Evolutionary conservation across 2,329 filamentous ascomycete genomes (phyloP).

Genomic region (Ceratocystis diversiconidia): DNA sequence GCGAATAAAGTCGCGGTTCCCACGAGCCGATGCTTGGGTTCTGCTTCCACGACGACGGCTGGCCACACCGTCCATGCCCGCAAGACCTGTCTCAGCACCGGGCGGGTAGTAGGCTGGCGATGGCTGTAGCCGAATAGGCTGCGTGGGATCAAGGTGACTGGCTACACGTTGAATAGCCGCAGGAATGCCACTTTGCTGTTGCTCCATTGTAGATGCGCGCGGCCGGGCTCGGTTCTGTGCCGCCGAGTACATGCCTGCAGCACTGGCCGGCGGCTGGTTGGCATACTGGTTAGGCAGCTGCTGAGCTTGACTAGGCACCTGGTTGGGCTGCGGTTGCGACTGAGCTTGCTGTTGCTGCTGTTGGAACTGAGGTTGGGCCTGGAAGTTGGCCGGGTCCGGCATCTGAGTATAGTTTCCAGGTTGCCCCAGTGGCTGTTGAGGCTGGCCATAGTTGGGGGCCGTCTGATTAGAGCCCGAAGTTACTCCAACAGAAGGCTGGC

Average conservation of each 20-base stretch:
- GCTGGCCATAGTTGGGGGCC: slow-evolving; percentile 25
- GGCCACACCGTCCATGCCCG: slow-evolving; percentile 48
- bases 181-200: slow-evolving; percentile 83
- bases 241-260: slow-evolving; percentile 23
- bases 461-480: slow-evolving; percentile 6
- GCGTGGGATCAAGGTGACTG: slow-evolving; percentile 86
- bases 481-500: slow-evolving; percentile 21
- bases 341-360: slow-evolving; percentile 37
- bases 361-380: slow-evolving; percentile 56
- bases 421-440: slow-evolving; percentile 9
- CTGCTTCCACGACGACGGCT: slow-evolving; percentile 64
- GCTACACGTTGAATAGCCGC: slow-evolving; percentile 87
- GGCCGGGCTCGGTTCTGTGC: slow-evolving; percentile 56
- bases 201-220: slow-evolving; percentile 90
- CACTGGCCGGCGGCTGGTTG: slow-evolving; percentile 29
- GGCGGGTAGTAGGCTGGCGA: slow-evolving; percentile 96
- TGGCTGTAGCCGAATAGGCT: slow-evolving; percentile 84
- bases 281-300: slow-evolving; percentile 51
- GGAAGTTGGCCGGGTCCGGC: background rate
- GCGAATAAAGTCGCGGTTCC: slow-evolving; percentile 79
- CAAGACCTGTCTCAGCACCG: slow-evolving; percentile 53
- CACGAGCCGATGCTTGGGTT: slow-evolving; percentile 43
- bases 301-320: slow-evolving; percentile 35
- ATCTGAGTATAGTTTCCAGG: slow-evolving; percentile 3
- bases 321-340: slow-evolving; percentile 7